Percentiles rank a stretch among this genome's conserved stretches.
Evolutionary conservation across 768 basidiomycete genomes (phyloP).

Genomic region (Lentinus brumalis): DNA sequence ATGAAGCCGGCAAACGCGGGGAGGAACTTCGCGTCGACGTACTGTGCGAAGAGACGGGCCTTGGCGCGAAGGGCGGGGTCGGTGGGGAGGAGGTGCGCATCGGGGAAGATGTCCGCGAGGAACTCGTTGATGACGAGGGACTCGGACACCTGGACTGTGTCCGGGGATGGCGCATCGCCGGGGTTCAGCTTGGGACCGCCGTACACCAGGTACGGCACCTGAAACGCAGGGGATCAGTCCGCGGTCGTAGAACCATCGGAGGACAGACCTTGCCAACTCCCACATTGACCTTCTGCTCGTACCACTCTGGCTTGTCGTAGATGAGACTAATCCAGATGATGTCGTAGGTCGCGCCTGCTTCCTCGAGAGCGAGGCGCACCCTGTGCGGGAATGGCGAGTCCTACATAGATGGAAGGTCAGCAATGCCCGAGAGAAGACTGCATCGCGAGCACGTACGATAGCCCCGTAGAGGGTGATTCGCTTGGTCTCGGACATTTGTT

Average conservation of each 20-base stretch:
- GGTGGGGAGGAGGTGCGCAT: conserved; percentile 49
- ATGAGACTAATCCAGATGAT: no score
- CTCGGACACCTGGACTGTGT: conserved; percentile 60
- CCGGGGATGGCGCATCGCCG: conserved; percentile 53
- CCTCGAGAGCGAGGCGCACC: no score
- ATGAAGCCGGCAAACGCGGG: conserved; percentile 40
- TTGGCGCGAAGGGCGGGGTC: conserved; percentile 59
- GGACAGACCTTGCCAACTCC: no score
- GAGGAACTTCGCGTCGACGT: conserved; percentile 46
- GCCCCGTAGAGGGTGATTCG: background rate
- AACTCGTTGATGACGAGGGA: conserved; percentile 68
- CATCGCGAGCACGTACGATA: background rate
- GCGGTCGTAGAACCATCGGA: no score
- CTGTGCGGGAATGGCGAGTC: no score
- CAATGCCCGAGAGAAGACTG: no score
- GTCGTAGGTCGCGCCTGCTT: no score
- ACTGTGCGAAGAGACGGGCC: conserved; percentile 62
- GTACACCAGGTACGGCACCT: conserved; percentile 35
- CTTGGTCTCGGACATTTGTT: no score
- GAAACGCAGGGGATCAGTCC: no score
- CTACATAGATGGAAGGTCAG: no score
- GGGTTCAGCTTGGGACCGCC: conserved; percentile 59
- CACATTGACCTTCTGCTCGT: no score
- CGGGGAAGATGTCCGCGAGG: conserved; percentile 58
- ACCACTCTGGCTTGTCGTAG: no score